phyloP scores from a whole-genome alignment of 169 alveolate species.

The Plasmodium relictum region DNA sequence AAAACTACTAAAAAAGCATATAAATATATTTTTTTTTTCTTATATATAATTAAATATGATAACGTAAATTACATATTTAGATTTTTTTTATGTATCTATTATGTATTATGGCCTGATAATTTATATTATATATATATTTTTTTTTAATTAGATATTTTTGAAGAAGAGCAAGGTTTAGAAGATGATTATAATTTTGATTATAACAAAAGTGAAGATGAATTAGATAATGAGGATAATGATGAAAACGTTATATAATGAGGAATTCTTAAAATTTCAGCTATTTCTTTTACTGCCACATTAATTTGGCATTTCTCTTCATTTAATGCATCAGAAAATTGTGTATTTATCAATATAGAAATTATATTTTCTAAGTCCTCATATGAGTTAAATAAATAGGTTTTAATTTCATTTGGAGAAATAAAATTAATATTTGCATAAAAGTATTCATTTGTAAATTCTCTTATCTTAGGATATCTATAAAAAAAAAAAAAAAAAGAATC shows the following conservation, averaged over 20 bases:
- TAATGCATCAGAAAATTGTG: slow-evolving; percentile 47
- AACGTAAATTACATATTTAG: background rate
- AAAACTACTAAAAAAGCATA: too few relatives aligned
- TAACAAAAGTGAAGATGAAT: slow-evolving; percentile 73
- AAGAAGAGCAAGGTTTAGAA: slow-evolving; percentile 52
- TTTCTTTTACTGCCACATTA: slow-evolving; percentile 24
- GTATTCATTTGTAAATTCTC: slow-evolving; percentile 73
- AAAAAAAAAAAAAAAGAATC: background rate
- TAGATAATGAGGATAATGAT: slow-evolving; percentile 71
- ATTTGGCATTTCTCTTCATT: slow-evolving; percentile 21
- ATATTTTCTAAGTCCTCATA: slow-evolving; percentile 60
- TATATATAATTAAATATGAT: too few relatives aligned
- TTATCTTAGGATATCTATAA: slow-evolving; percentile 69
- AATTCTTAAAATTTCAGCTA: slow-evolving; percentile 24
- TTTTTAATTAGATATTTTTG: slow-evolving; percentile 24
- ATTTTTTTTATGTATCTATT: background rate
- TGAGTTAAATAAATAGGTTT: slow-evolving; percentile 49
- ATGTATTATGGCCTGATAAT: too few relatives aligned
- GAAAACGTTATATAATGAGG: slow-evolving; percentile 73
- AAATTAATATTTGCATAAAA: slow-evolving; percentile 60
- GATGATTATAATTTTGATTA: slow-evolving; percentile 72
- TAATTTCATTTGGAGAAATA: slow-evolving; percentile 40
- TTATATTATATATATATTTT: too few relatives aligned
- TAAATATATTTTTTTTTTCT: too few relatives aligned
- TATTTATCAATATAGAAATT: slow-evolving; percentile 31